Evolutionary conservation across 208 protist species (phyloP).

Genomic region (Trypanosoma grayi): DNA sequence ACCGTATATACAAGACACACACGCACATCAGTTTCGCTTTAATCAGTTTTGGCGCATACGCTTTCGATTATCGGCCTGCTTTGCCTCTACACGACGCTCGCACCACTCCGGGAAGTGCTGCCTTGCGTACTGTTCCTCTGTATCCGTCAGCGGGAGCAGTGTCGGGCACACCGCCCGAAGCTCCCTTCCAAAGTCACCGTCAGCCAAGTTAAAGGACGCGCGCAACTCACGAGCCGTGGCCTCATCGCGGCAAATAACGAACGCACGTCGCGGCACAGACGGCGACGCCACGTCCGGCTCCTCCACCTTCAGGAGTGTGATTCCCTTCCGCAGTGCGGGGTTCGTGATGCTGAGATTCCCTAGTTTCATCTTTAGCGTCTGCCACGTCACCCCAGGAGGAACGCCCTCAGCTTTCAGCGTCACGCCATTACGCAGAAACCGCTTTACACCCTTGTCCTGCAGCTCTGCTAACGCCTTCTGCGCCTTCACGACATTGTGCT

Average conservation of each 20-base stretch:
- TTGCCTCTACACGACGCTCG: conserved; percentile 20
- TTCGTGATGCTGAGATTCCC: conserved; percentile 24
- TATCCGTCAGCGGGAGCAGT: conserved; percentile 19
- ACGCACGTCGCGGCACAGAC: conserved; percentile 12
- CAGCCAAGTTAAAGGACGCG: conserved; percentile 17
- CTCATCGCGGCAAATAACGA: conserved; percentile 33
- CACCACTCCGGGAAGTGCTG: conserved; percentile 29
- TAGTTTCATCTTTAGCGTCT: conserved; percentile 30
- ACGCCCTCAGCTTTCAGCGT: conserved; percentile 28
- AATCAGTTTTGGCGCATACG: conserved; percentile 5
- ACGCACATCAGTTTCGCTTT: not conserved
- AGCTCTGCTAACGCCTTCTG: conserved; percentile 25
- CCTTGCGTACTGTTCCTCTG: conserved; percentile 28
- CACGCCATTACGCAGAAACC: conserved; percentile 26
- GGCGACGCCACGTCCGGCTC: conserved; percentile 2
- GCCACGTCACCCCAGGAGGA: conserved; percentile 25
- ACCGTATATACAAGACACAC: not conserved
- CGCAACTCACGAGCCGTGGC: conserved; percentile 21
- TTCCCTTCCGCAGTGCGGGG: conserved; percentile 11
- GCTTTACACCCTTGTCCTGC: conserved; percentile 3
- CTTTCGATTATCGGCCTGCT: conserved; percentile 26
- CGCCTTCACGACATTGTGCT: conserved; percentile 28
- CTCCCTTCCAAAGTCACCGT: conserved; percentile 19
- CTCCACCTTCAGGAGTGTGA: conserved; percentile 29
- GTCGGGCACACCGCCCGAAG: conserved; percentile 17